Conservation (phyloP, 305 asterid species). For the Rubia occidens region DNA sequence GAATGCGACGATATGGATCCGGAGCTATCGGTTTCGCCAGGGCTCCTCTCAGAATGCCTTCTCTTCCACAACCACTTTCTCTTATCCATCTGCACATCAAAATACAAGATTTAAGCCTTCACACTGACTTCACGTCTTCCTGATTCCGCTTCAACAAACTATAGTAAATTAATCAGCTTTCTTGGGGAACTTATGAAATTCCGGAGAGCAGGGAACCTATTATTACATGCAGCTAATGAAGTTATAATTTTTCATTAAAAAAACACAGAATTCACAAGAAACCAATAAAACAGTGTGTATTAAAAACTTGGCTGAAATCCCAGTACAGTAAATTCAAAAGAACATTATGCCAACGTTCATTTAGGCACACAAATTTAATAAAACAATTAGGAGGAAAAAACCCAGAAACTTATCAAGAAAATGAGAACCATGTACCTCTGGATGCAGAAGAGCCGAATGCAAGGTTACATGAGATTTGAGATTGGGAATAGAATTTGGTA, state of each 20-base stretch:
- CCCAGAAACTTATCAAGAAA: neutral
- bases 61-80: slow-evolving; percentile 78
- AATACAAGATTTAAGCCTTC: neutral
- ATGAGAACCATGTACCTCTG: slow-evolving; percentile 3
- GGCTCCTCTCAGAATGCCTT: slow-evolving; percentile 56
- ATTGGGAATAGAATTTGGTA: neutral
- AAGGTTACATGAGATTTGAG: slow-evolving; percentile 8
- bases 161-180: slow-evolving; percentile 2
- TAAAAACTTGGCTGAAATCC: slow-evolving; percentile 3
- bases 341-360: neutral
- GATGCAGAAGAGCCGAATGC: neutral
- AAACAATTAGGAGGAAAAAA: neutral
- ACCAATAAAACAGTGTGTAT: slow-evolving; percentile 4
- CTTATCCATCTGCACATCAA: slow-evolving; percentile 47
- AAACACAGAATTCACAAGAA: neutral
- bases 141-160: slow-evolving; percentile 28
- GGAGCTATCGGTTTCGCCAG: slow-evolving; percentile 69
- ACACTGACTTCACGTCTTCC: slow-evolving; percentile 5
- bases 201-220: neutral
- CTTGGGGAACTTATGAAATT: too few relatives aligned
- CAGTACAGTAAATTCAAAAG: neutral
- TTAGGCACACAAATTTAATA: neutral
- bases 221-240: neutral
- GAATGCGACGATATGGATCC: slow-evolving; percentile 59
- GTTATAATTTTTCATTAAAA: too few relatives aligned